Conservation (phyloP, 129 eudicot species). For the Rutidosis leptorrhynchoides region DNA sequence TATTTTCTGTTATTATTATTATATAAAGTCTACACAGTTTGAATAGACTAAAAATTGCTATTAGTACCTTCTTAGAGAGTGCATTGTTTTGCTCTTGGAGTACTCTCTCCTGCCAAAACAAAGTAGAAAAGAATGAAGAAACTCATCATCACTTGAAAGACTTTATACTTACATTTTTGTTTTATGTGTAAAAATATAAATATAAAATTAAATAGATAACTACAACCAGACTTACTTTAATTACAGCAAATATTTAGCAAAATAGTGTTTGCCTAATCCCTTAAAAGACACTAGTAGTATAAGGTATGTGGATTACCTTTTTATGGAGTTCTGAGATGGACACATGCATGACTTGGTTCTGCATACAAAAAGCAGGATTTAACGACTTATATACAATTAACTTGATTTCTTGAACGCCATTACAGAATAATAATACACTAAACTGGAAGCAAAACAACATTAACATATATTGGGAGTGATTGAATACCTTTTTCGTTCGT, state of each 20-base stretch:
- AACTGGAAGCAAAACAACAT: neutral
- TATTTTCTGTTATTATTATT: neutral
- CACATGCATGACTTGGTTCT: slow-evolving; percentile 86
- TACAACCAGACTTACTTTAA: slow-evolving; percentile 4
- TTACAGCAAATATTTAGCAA: neutral
- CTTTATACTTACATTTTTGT: neutral
- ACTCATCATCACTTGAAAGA: neutral
- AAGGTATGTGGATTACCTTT: slow-evolving; percentile 41
- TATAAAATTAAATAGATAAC: too few species aligned
- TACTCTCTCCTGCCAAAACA: slow-evolving; percentile 37
- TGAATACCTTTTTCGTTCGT: slow-evolving; percentile 54
- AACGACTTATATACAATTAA: neutral
- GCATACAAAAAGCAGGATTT: slow-evolving; percentile 24
- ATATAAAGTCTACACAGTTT: neutral
- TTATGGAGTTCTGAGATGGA: slow-evolving; percentile 80
- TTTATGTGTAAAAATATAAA: too few species aligned
- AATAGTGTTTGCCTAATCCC: neutral
- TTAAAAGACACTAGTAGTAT: neutral
- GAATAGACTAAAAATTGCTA: slow-evolving; percentile 3
- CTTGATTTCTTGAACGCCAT: neutral
- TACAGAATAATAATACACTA: neutral
- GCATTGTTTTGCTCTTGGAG: slow-evolving; percentile 58
- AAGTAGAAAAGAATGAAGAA: slow-evolving; percentile 2
- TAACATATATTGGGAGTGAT: neutral
- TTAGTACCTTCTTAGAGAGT: slow-evolving; percentile 33